phyloP scores from a whole-genome alignment of 2,329 filamentous ascomycete species.

The Chaetomium strumarium region DNA sequence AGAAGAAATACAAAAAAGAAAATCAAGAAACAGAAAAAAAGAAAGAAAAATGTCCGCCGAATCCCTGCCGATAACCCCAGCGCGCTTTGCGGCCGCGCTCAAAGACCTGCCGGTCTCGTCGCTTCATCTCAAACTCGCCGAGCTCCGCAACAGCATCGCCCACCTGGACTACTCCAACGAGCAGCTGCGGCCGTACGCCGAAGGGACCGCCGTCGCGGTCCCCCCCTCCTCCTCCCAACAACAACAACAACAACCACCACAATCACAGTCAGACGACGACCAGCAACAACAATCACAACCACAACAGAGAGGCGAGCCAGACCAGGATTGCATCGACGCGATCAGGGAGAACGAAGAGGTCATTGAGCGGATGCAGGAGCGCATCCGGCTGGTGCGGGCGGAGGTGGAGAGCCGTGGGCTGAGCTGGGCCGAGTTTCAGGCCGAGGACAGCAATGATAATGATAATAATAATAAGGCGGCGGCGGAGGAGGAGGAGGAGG shows the following conservation, averaged over 20 bases:
- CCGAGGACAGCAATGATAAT: conserved; percentile 29
- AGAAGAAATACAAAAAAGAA: neutral
- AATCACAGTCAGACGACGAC: no score
- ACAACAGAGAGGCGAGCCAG: conserved; percentile 34
- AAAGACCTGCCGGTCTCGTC: conserved; percentile 58
- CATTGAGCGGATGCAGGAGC: conserved; percentile 60
- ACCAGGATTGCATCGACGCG: conserved; percentile 67
- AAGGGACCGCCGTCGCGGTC: conserved; percentile 37
- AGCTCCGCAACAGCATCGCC: conserved; percentile 67
- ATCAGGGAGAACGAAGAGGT: conserved; percentile 66
- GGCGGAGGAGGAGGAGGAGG: conserved; percentile 4
- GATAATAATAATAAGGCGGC: conserved; percentile 6
- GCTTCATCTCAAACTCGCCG: conserved; percentile 68
- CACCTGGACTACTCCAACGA: conserved; percentile 70
- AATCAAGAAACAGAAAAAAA: neutral
- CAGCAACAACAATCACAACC: neutral
- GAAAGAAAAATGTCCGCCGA: conserved; percentile 50
- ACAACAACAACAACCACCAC: conserved; percentile 20
- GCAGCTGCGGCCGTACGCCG: conserved; percentile 64
- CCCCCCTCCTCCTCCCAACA: conserved; percentile 20
- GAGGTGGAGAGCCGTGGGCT: conserved; percentile 58
- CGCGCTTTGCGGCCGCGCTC: conserved; percentile 62
- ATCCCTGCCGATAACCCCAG: conserved; percentile 53
- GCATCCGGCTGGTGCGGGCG: conserved; percentile 55
- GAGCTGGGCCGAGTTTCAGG: conserved; percentile 52